phyloP scores from a whole-genome alignment of 768 basidiomycete species.

The Naganishia friedmannii region DNA sequence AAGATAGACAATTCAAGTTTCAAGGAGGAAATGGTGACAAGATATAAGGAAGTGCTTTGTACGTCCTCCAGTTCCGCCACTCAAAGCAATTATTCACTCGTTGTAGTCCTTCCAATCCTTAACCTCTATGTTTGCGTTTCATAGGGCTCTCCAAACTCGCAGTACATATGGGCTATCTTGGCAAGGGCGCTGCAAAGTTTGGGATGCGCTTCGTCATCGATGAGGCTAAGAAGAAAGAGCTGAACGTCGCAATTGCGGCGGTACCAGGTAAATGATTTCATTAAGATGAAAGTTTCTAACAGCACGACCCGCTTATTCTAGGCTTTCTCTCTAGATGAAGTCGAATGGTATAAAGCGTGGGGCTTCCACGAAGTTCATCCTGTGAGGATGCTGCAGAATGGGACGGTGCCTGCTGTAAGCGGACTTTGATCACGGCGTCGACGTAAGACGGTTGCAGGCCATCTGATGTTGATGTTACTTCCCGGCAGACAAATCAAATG shows the following conservation, averaged over 20 bases:
- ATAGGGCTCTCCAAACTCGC: background rate
- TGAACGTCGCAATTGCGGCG: background rate
- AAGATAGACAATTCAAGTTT: background rate
- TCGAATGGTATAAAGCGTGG: background rate
- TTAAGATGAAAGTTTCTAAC: background rate
- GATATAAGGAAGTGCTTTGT: background rate
- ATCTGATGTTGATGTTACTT: background rate
- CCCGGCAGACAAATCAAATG: too few species aligned
- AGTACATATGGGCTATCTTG: background rate
- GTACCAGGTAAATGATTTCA: background rate
- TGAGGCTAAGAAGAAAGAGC: background rate
- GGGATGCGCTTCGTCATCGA: background rate
- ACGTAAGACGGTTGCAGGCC: too few species aligned
- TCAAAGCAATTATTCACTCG: too few species aligned
- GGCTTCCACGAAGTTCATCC: background rate
- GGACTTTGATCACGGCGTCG: background rate
- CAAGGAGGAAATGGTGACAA: background rate
- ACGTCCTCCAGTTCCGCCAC: background rate
- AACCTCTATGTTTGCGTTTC: too few species aligned
- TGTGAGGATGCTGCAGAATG: background rate
- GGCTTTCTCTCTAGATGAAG: too few species aligned
- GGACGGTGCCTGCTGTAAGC: background rate
- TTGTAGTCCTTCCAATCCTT: too few species aligned
- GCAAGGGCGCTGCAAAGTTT: background rate
- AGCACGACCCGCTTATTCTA: too few species aligned